Evolutionary conservation across 148 eudicot species (phyloP).

Genomic region (Fagopyrum tataricum): DNA sequence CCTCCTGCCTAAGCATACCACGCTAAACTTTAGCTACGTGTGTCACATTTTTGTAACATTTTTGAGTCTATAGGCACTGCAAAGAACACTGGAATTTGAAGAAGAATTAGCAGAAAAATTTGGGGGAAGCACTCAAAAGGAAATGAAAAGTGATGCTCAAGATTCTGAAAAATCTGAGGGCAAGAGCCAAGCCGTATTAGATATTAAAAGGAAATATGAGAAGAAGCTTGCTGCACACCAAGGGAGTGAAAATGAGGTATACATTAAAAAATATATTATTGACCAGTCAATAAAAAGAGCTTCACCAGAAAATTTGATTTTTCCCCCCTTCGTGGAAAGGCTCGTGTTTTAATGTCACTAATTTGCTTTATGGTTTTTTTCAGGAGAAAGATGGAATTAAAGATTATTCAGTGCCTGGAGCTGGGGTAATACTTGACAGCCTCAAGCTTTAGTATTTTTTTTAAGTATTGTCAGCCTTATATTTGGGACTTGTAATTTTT

Average conservation of each 20-base stretch:
- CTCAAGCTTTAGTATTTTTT: constrained; percentile 9
- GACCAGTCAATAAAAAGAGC: no score
- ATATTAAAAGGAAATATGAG: constrained; percentile 90
- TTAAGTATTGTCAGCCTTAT: not conserved
- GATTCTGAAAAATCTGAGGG: constrained; percentile 41
- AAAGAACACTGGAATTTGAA: constrained; percentile 93
- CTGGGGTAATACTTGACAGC: constrained; percentile 56
- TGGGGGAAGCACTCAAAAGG: constrained; percentile 69
- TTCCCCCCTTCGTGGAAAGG: not conserved
- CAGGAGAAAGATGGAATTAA: constrained; percentile 66
- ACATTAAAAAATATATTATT: constrained; percentile 13
- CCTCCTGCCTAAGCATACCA: not conserved
- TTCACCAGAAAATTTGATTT: not conserved
- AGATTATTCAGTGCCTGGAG: constrained; percentile 78
- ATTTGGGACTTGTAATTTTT: not conserved
- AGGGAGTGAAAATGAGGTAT: constrained; percentile 59
- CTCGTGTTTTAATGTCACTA: constrained; percentile 15
- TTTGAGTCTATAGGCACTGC: constrained; percentile 58
- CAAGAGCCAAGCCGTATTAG: constrained; percentile 53
- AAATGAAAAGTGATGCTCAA: constrained; percentile 42
- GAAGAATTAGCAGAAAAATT: constrained; percentile 92
- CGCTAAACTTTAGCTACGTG: not conserved
- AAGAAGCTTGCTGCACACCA: constrained; percentile 87
- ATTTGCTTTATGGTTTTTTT: constrained; percentile 15
- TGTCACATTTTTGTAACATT: not conserved